Evolutionary conservation across 768 basidiomycete genomes (phyloP).

Genomic region (Trametes villosa): DNA sequence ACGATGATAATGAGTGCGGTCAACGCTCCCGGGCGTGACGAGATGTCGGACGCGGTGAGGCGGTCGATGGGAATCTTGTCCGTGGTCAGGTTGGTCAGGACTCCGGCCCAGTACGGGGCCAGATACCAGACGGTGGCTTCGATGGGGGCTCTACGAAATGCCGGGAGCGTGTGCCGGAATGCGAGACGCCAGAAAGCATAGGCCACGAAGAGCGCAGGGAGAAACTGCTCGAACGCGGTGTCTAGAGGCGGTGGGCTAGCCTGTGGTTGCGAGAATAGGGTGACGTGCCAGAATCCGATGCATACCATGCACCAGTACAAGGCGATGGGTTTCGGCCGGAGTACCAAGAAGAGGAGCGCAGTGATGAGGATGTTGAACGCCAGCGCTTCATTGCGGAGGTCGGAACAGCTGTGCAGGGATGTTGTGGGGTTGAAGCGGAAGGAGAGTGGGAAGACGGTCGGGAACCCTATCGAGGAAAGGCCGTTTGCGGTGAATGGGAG

Average conservation of each 20-base stretch:
- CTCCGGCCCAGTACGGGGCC: slow-evolving; percentile 76
- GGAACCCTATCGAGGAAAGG: slow-evolving; percentile 74
- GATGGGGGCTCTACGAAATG: slow-evolving; percentile 67
- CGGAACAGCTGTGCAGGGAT: slow-evolving; percentile 64
- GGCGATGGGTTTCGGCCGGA: slow-evolving; percentile 72
- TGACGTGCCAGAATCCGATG: slow-evolving; percentile 86
- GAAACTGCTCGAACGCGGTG: slow-evolving; percentile 74
- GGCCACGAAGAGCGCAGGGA: slow-evolving; percentile 76
- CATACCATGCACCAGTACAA: slow-evolving; percentile 79
- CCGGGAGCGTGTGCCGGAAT: slow-evolving; percentile 73
- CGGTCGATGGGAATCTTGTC: slow-evolving; percentile 77
- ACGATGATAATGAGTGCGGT: slow-evolving; percentile 70
- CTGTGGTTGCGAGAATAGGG: slow-evolving; percentile 76
- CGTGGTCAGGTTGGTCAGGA: slow-evolving; percentile 73
- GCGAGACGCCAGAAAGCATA: slow-evolving; percentile 82
- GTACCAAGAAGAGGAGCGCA: slow-evolving; percentile 67
- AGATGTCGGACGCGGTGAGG: slow-evolving; percentile 71
- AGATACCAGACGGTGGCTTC: slow-evolving; percentile 79
- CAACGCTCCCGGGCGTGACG: slow-evolving; percentile 67
- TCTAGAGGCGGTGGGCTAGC: slow-evolving; percentile 69
- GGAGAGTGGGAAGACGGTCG: slow-evolving; percentile 73
- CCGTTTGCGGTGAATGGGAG: slow-evolving; percentile 62
- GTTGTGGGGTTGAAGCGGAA: slow-evolving; percentile 57
- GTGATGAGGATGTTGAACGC: slow-evolving; percentile 74
- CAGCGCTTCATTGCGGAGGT: slow-evolving; percentile 70